Percentiles rank a stretch among this genome's conserved stretches.
Conservation (phyloP, 2,329 filamentous ascomycete species). For the Cladobotryum mycophilum region DNA sequence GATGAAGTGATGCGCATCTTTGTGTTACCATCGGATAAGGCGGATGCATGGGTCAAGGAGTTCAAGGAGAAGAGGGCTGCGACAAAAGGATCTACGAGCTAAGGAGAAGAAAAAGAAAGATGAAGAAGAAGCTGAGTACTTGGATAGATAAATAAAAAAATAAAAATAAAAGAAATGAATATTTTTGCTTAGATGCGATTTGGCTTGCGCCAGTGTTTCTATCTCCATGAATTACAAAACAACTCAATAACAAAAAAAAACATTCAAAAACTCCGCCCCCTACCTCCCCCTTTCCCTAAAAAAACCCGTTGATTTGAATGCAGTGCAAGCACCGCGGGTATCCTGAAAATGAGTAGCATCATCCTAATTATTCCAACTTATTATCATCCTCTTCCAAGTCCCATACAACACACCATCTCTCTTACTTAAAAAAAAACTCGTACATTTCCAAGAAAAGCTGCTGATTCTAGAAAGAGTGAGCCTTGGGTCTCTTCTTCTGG, state of each 20-base stretch:
- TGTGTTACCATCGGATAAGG: slow-evolving; percentile 67
- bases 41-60: slow-evolving; percentile 71
- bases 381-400: too few relatives aligned
- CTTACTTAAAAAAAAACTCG: too few relatives aligned
- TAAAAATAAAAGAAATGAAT: neutral
- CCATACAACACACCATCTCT: too few relatives aligned
- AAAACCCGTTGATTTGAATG: neutral
- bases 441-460: too few relatives aligned
- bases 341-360: neutral
- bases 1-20: slow-evolving; percentile 80
- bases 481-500: slow-evolving; percentile 10
- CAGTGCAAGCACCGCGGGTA: slow-evolving; percentile 4
- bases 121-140: neutral
- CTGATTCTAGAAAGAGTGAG: slow-evolving; percentile 2
- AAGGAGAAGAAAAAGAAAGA: neutral
- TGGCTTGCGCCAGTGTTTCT: too few relatives aligned
- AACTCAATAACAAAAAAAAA: neutral
- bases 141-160: neutral
- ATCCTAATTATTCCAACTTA: neutral
- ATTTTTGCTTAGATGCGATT: neutral
- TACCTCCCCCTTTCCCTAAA: too few relatives aligned
- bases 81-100: slow-evolving; percentile 29
- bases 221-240: too few relatives aligned
- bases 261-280: neutral
- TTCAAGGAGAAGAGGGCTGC: slow-evolving; percentile 69